Base-by-base conservation (phyloP, 2,329 filamentous ascomycete genomes). In the Lachnellula suecica region DNA sequence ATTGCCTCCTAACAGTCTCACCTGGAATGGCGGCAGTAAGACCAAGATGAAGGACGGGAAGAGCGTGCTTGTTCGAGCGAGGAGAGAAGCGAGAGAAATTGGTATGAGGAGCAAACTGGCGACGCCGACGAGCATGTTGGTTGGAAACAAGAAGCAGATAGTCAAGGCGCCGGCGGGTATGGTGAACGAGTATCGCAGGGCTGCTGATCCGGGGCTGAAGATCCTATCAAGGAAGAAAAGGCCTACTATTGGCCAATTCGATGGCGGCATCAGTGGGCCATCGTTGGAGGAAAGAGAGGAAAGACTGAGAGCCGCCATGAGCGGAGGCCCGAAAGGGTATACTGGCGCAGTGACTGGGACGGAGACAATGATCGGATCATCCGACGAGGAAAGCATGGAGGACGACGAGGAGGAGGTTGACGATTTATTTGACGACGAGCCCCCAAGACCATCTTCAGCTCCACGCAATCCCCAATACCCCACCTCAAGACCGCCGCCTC, bases 21-120 rank as follows among this genome's bases (percentile, higher is more conserved):
- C 62, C 29, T 83, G 77, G 59, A 72, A 69, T 11, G 67, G 70
- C 27, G 78, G 79, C 37, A 76, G 74, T 50, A 74, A 79, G 52
- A 79, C 79, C 44, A 82, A 79, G 67, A 73, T 73, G 27, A 73
- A 71, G 27, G 75, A 72, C 19, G 77, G 76, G 24, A 73, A 79
- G 51, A 79, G 75, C 53, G 74, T 85, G 46, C 73, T 87, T 61
- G 73, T 75, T 49, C 82, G 78, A 58, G 79, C 82, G 20, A 74
- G 76, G 41, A 74, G 79, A 44, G 79, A 87, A 61, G 79, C 78
- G 5, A 74, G 72, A 43, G 78, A 83, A 59, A 79, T 83, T 40
- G 72, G 71, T 47, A 72, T 66, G 31, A 75, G 78, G 57, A 74
- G 76, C 48, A 70, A 72, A 27, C 69, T 82, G 29, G 71, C 74